phyloP scores from a whole-genome alignment of 176 grass and related monocot species.

The Miscanthus lutarioriparius region DNA sequence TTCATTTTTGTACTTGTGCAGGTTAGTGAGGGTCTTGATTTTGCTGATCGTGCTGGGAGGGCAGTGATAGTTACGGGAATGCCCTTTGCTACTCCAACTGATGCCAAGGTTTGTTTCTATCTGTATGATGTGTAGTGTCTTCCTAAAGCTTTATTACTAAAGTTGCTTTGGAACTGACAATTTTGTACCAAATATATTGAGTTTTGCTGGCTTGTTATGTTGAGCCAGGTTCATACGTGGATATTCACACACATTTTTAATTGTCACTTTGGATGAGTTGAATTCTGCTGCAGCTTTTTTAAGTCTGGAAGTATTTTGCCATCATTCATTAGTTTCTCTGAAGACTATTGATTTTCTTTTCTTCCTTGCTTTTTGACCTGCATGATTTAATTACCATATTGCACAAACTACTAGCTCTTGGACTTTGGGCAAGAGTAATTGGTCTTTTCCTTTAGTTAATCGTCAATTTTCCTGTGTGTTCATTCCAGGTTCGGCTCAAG shows the following conservation, averaged over 20 bases:
- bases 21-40: constrained; percentile 99
- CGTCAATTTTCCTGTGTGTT: constrained; percentile 15
- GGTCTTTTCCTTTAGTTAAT: constrained; percentile 4
- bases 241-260: background rate
- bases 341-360: background rate
- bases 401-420: background rate
- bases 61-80: constrained; percentile 94
- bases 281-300: background rate
- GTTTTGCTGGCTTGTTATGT: constrained; percentile 8
- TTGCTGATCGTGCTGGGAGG: constrained; percentile 94
- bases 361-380: background rate
- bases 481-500: constrained; percentile 82
- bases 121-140: background rate
- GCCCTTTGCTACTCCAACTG: constrained; percentile 81
- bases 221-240: background rate
- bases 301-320: constrained; percentile 10
- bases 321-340: background rate
- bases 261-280: background rate
- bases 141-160: constrained; percentile 7
- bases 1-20: constrained; percentile 44
- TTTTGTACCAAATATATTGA: constrained; percentile 11
- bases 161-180: background rate
- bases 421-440: background rate
- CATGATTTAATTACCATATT: background rate
- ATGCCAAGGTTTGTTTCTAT: constrained; percentile 73